Conservation (phyloP, 148 eudicot genomes). For the Spergularia marina region DNA sequence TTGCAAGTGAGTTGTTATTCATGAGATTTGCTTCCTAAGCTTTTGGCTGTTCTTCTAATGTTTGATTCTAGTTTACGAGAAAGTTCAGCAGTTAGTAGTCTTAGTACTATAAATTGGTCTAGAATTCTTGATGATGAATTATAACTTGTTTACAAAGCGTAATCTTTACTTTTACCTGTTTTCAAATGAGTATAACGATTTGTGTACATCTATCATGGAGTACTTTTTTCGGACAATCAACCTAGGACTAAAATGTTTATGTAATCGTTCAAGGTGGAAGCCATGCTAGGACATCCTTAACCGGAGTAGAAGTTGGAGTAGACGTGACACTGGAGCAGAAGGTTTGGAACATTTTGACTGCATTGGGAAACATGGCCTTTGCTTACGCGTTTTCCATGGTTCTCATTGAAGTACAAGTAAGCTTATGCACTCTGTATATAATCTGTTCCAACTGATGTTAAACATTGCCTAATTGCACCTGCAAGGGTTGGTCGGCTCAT, state of each 20-base stretch:
- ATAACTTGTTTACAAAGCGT: too few species aligned
- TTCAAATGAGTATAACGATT: too few species aligned
- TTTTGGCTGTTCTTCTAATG: neutral
- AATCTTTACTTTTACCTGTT: too few species aligned
- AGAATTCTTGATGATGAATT: too few species aligned
- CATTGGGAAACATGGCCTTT: conserved; percentile 60
- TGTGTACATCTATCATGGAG: too few species aligned
- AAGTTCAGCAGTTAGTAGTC: too few species aligned
- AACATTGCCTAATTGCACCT: too few species aligned
- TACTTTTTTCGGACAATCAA: neutral
- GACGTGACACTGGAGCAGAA: conserved; percentile 32
- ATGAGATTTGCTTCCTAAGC: too few species aligned
- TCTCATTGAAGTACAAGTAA: conserved; percentile 54
- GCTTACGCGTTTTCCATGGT: conserved; percentile 52
- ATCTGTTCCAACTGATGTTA: neutral
- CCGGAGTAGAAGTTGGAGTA: conserved; percentile 39
- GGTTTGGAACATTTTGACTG: conserved; percentile 43
- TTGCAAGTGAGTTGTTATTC: conserved; percentile 24
- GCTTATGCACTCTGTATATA: neutral
- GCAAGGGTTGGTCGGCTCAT: too few species aligned
- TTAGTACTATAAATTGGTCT: too few species aligned
- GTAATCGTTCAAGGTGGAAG: conserved; percentile 32
- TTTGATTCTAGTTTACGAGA: neutral
- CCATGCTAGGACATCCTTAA: conserved; percentile 30
- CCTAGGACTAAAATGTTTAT: neutral